Conservation (phyloP, 2,329 filamentous ascomycete genomes). For the Periconia digitata region DNA sequence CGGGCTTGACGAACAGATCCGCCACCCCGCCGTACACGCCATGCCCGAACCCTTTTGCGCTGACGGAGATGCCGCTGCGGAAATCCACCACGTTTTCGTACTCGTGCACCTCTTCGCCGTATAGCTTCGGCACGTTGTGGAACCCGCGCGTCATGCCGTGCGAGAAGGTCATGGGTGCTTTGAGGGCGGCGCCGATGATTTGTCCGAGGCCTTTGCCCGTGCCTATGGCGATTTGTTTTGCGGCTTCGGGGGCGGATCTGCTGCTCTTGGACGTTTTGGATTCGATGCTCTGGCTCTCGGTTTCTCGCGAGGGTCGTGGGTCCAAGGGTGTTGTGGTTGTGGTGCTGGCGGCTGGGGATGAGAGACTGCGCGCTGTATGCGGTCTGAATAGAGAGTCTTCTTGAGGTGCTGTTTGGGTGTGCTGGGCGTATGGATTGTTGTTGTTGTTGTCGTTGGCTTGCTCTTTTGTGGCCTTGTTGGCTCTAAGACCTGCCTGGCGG, state of each 20-base stretch:
- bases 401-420: neutral
- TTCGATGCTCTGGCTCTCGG: neutral
- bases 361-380: no score
- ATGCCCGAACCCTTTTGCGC: slow-evolving; percentile 72
- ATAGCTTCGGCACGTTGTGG: slow-evolving; percentile 79
- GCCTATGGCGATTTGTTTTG: slow-evolving; percentile 60
- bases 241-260: slow-evolving; percentile 6
- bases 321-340: no score
- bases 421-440: neutral
- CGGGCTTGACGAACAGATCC: slow-evolving; percentile 76
- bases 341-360: neutral
- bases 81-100: slow-evolving; percentile 74
- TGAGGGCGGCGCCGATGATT: slow-evolving; percentile 70
- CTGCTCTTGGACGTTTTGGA: neutral
- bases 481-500: slow-evolving; percentile 16
- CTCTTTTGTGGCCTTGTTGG: slow-evolving; percentile 9
- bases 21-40: slow-evolving; percentile 78
- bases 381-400: neutral
- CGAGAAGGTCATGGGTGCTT: slow-evolving; percentile 79
- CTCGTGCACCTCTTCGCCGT: slow-evolving; percentile 77
- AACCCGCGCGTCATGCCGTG: slow-evolving; percentile 80
- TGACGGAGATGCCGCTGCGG: slow-evolving; percentile 70
- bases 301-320: no score
- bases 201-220: slow-evolving; percentile 67
- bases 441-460: slow-evolving; percentile 3